phyloP scores from a whole-genome alignment of 2,329 filamentous ascomycete species.

The Clonostachys sp. region DNA sequence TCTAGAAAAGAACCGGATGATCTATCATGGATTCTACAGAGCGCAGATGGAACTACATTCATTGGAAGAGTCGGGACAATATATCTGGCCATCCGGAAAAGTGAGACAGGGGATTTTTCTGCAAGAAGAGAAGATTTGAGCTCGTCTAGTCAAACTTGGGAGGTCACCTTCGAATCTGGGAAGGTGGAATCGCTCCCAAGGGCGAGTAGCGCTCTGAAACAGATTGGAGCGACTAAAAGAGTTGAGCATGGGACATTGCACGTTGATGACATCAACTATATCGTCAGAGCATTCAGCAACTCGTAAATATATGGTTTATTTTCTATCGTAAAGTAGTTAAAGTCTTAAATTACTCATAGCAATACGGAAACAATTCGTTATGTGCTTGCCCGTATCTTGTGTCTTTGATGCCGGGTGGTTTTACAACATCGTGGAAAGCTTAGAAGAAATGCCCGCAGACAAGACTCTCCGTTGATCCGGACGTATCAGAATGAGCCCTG shows the following conservation, averaged over 20 bases:
- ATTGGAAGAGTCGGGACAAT: constrained; percentile 9
- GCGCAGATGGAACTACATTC: constrained; percentile 8
- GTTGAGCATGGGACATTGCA: neutral
- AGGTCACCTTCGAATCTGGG: neutral
- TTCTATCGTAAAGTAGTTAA: too few relatives aligned
- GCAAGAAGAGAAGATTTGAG: neutral
- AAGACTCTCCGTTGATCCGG: too few relatives aligned
- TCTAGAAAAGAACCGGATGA: constrained; percentile 1
- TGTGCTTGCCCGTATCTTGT: too few relatives aligned
- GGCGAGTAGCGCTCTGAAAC: neutral
- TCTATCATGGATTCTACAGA: constrained; percentile 12
- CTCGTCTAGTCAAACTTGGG: neutral
- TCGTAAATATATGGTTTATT: too few relatives aligned
- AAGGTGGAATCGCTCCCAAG: neutral
- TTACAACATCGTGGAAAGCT: too few relatives aligned
- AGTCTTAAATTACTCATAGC: too few relatives aligned
- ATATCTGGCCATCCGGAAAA: constrained; percentile 8
- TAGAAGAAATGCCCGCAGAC: too few relatives aligned
- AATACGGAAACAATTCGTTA: too few relatives aligned
- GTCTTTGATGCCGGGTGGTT: too few relatives aligned
- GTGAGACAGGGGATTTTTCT: neutral
- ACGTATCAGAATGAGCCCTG: too few relatives aligned
- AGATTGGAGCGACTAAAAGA: too few relatives aligned
- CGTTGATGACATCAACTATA: neutral
- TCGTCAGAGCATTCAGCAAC: neutral